Evolutionary conservation across 441 rosid species (phyloP).

Genomic region (Omphalea diandra): DNA sequence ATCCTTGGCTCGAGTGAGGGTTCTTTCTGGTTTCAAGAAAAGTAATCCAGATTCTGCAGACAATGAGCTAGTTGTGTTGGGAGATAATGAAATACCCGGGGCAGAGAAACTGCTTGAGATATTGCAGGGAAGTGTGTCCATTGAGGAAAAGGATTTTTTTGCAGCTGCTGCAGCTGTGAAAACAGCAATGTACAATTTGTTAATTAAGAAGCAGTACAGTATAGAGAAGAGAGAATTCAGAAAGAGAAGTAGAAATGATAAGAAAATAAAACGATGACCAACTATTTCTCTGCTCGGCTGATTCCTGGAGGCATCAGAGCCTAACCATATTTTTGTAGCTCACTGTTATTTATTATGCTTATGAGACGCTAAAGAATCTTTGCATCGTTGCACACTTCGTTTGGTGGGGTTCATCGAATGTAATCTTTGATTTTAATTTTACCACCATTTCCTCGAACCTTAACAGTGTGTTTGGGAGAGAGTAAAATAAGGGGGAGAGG

Average conservation of each 20-base stretch:
- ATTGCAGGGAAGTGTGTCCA: slow-evolving; percentile 63
- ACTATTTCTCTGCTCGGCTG: not conserved
- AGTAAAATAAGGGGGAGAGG: no score
- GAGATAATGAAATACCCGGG: slow-evolving; percentile 61
- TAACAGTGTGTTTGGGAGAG: no score
- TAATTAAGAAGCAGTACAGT: slow-evolving; percentile 89
- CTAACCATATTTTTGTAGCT: not conserved
- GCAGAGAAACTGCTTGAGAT: slow-evolving; percentile 61
- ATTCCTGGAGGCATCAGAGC: slow-evolving; percentile 8
- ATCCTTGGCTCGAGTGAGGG: slow-evolving; percentile 58
- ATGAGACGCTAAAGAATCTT: no score
- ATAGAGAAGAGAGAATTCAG: slow-evolving; percentile 69
- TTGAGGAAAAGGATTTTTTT: slow-evolving; percentile 55
- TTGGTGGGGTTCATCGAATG: no score
- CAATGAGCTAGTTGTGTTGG: slow-evolving; percentile 33
- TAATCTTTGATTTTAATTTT: no score
- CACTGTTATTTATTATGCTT: not conserved
- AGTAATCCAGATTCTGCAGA: slow-evolving; percentile 20
- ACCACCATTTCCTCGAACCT: no score
- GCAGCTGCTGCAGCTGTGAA: slow-evolving; percentile 81
- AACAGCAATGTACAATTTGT: slow-evolving; percentile 65
- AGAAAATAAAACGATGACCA: slow-evolving; percentile 40
- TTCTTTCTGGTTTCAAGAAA: slow-evolving; percentile 42
- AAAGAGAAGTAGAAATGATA: slow-evolving; percentile 85
- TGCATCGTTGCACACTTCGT: no score